These are phyloP conservation scores for Aspergillus hiratsukae DNA, from an alignment of 2,329 filamentous ascomycete species.

Conservation along the genomic window DNA sequence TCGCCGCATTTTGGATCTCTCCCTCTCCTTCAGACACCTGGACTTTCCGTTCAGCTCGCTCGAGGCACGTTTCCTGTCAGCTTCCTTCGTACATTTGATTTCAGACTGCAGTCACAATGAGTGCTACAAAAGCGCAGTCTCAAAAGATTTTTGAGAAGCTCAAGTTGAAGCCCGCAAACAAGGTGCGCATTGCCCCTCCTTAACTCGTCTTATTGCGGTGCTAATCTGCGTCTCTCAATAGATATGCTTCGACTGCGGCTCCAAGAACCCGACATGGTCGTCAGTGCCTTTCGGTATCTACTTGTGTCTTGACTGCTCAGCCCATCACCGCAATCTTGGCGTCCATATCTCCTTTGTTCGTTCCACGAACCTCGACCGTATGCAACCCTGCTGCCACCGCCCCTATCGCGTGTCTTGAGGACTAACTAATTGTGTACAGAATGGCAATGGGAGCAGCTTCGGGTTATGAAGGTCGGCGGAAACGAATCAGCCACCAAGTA, in stretches of 20 bases:
- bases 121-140: slow-evolving; percentile 88
- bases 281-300: slow-evolving; percentile 97
- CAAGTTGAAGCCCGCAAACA: slow-evolving; percentile 91
- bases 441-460: slow-evolving; percentile 99
- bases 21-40: slow-evolving; percentile 5
- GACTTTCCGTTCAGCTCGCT: slow-evolving; percentile 2
- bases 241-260: slow-evolving; percentile 97
- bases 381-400: slow-evolving; percentile 37
- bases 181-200: slow-evolving; percentile 55
- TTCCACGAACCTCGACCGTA: slow-evolving; percentile 97
- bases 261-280: slow-evolving; percentile 98
- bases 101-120: slow-evolving; percentile 41
- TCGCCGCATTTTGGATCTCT: slow-evolving; percentile 25
- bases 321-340: slow-evolving; percentile 94
- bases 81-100: slow-evolving; percentile 6
- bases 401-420: neutral
- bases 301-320: slow-evolving; percentile 94
- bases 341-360: slow-evolving; percentile 99
- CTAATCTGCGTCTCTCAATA: slow-evolving; percentile 36
- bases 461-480: slow-evolving; percentile 95
- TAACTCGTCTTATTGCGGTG: slow-evolving; percentile 6
- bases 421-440: slow-evolving; percentile 46
- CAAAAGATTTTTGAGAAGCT: slow-evolving; percentile 97
- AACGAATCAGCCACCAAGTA: slow-evolving; percentile 98
- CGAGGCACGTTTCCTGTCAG: neutral